Base-by-base conservation (phyloP, 176 grass and related monocot genomes). In the Melocanna baccifera region DNA sequence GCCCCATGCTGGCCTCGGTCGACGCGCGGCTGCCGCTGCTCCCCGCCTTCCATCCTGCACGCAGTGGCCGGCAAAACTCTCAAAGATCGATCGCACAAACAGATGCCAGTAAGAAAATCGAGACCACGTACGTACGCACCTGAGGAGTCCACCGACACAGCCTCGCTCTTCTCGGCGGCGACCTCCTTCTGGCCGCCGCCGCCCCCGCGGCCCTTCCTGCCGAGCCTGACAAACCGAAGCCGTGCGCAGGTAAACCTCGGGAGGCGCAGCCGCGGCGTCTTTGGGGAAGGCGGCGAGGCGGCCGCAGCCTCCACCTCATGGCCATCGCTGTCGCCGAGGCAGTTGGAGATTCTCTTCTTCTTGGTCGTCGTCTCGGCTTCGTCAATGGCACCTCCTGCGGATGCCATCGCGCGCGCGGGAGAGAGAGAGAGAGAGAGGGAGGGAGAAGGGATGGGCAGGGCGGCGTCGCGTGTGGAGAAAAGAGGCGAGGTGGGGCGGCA, bases 161-260 rank as follows among this genome's bases (percentile, higher is more conserved):
- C 36, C 55, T 81, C 55, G 42, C 41, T 45, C 76, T 71, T 88
- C 43, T 42, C 80, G 23, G 45, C 71, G 45, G 4, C n/a, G 19
- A n/a, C 43, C 26, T 81, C 71, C 55, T 71, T 63, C 43, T 75
- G 12, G 6, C 19, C 23, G 7, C 32, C 41, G 7, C 7, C 28
- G n/a, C 57, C 34, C 30, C 32, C 41, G 12, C 4, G n/a, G 23
- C 57, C 34, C 30, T 77, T 90, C 79, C 66, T 37, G 50, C 76
- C 39, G 39, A 57, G 9, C 57, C 66, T 25, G 22, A 26, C 77
- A 51, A 89, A 86, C 55, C 88, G 36, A 0, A 90, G 43, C 23
- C 57, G 69, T 20, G 84, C 73, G 84, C 84, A 86, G 28, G 84
- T 86, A 73, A 90, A 90, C 37, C 59, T 23, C 14, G 84, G 88